Base-by-base conservation (phyloP, 1,284 basidiomycete genomes). In the Rhodotorula sp. region DNA sequence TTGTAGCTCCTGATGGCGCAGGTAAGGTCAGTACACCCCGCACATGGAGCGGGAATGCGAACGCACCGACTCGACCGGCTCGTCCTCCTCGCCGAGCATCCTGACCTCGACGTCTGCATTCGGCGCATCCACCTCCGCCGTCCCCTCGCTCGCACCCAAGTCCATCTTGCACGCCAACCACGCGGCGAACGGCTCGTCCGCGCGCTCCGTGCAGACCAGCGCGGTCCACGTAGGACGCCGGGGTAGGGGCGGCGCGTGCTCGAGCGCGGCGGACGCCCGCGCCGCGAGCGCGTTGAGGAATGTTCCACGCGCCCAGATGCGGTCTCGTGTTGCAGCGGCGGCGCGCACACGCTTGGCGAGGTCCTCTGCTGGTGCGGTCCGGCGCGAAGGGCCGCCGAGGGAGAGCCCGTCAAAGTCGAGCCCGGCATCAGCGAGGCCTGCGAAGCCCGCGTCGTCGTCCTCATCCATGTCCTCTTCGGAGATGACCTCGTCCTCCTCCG, bases 101-200 rank as follows among this genome's bases (percentile, higher is more conserved):
- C 59, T 32, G 1, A 73, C 69, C 13, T 54, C 50, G 51, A 73
- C 34, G 7, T 67, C 59, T 3, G 51, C 71, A 5, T 61, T 34
- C 32, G 61, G 36, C 32, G 59, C 61, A 8, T 64, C 61, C 22
- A 59, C n/a, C 15, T 44, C n/a, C 15, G 29, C 64, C 7, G 21
- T n/a, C 37, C 32, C 9, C 8, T 48, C 36, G 1, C 39, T n/a
- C 6, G 61, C 62, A 29, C 54, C 60, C 25, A 74, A 62, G 29
- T 61, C 70, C 21, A 76, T 69, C 48, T 76, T 76, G 70, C 75
- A 74, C 22, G 66, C 56, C 21, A 76, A 32, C 73, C 73, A 76
- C 3, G 57, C 64, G 15, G 68, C 63, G 55, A 71, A 72, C 0
- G 70, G 61, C 25, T 64, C 59, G 1, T 19, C 15, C 1, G 32